Evolutionary conservation across 2,329 filamentous ascomycete genomes (phyloP), one percentile per base, ranked within the genome.

Genomic region (Claviceps sorghi): DNA sequence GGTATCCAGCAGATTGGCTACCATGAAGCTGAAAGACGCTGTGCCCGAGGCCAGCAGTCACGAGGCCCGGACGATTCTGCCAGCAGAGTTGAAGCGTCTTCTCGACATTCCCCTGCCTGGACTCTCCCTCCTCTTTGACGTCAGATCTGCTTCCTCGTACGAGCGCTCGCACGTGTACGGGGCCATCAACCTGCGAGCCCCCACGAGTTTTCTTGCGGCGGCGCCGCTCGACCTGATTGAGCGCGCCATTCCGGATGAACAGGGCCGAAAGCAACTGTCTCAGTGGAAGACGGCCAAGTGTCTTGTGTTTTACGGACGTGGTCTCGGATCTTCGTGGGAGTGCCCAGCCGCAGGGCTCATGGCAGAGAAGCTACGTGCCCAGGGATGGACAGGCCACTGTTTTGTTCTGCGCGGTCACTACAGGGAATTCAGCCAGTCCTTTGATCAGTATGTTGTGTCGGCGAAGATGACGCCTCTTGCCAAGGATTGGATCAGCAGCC

Each of bases 371-470:
- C 66, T 80, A 50, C 69, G 64, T 49, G 60, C 61, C 17, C 67
- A 69, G 56, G 72, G 71, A 22, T 80, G 77, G 77, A 55, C 57
- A 0, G 77, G 77, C 2, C 69, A 72, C 42, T 73, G 69, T 54
- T 79, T 79, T 57, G 65, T 79, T 8, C 67, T 80, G 36, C 78
- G 78, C 58, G 76, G 77, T 0, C 74, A 77, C 51, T 80, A 75
- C 58, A 69, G 70, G 47, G 76, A 79, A 55, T 79, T 79, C 55
- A 75, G 74, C 17, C 66, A 67, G 29, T 75, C 73, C 0, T 79
- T 77, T 55, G 70, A 72, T 54, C 72, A 72, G 54, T 73, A 76
- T 54, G 74, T 78, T 54, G 67, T 66, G 21, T 71, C 69, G 4
- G 58, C 64, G 32, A 72, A 66, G 54, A 74, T 68, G 59, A 70